Conservation (phyloP, 1,139 yeast genomes). For the Magnusiomyces tetraspermus region DNA sequence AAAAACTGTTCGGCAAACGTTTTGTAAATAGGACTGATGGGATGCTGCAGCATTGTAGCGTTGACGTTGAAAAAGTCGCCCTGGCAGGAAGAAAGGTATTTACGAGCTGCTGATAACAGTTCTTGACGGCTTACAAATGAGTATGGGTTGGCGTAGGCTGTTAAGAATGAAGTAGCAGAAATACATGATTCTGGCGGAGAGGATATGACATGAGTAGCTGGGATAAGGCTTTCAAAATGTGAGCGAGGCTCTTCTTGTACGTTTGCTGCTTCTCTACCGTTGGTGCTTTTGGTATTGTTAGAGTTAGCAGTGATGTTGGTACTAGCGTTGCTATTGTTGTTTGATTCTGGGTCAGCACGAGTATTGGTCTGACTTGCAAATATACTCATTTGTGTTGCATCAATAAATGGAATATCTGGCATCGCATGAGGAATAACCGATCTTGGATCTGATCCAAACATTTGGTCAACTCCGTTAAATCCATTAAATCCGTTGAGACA, state of each 20-base stretch:
- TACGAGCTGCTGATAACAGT: not conserved
- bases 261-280: not conserved
- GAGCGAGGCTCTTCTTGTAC: not conserved
- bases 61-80: not conserved
- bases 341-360: too few species aligned
- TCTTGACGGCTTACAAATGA: not conserved
- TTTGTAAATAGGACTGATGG: not conserved
- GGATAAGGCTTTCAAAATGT: not conserved
- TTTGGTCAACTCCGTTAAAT: too few species aligned
- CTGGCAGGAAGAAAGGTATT: not conserved
- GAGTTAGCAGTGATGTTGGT: too few species aligned
- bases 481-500: too few species aligned
- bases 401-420: not conserved
- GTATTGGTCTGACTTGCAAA: not conserved
- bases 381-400: not conserved
- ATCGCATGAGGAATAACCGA: not conserved
- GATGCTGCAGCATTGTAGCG: not conserved
- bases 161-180: not conserved
- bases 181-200: not conserved
- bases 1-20: conserved; percentile 10
- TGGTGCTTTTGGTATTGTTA: not conserved
- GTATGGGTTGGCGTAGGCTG: not conserved
- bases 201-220: not conserved
- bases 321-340: too few species aligned
- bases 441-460: too few species aligned